These are phyloP conservation scores for Laguncularia racemosa DNA, from an alignment of 345 rosid species.

Conservation along the genomic window DNA sequence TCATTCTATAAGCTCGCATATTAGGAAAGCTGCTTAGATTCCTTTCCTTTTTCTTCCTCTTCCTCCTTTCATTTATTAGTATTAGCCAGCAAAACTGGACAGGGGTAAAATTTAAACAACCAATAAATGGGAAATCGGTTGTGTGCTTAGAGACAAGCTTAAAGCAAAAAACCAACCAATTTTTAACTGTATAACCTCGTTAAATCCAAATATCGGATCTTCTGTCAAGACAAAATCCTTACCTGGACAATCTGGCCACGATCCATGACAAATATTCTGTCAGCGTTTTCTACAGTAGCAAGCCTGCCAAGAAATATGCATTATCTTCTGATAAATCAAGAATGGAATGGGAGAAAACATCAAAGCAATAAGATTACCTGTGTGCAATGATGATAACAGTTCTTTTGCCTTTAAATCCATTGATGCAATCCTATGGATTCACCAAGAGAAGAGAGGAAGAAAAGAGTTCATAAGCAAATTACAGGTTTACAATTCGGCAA, in stretches of 20 bases:
- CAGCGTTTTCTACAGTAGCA: conserved; percentile 23
- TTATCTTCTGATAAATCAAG: not conserved
- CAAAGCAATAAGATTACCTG: conserved; percentile 15
- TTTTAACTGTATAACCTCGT: not conserved
- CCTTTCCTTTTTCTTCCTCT: too few species aligned
- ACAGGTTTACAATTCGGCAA: not conserved
- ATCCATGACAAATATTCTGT: conserved; percentile 35
- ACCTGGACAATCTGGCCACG: conserved; percentile 34
- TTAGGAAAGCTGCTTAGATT: too few species aligned
- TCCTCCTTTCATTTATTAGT: too few species aligned
- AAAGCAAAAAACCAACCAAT: not conserved
- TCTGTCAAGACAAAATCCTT: not conserved
- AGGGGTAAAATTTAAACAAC: too few species aligned
- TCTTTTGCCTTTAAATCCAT: conserved; percentile 15
- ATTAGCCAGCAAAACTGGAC: too few species aligned
- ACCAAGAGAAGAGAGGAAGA: not conserved
- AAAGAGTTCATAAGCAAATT: not conserved
- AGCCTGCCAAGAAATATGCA: conserved; percentile 17
- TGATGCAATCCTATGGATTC: conserved; percentile 16
- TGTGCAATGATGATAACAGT: conserved; percentile 37
- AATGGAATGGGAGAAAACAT: not conserved
- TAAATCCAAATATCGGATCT: not conserved
- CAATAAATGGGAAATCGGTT: too few species aligned
- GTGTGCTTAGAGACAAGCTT: not conserved
- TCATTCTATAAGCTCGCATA: too few species aligned